Percentiles rank a stretch among this genome's conserved stretches.
phyloP scores from a whole-genome alignment of 257 asterid species.

The Verbena officinalis region DNA sequence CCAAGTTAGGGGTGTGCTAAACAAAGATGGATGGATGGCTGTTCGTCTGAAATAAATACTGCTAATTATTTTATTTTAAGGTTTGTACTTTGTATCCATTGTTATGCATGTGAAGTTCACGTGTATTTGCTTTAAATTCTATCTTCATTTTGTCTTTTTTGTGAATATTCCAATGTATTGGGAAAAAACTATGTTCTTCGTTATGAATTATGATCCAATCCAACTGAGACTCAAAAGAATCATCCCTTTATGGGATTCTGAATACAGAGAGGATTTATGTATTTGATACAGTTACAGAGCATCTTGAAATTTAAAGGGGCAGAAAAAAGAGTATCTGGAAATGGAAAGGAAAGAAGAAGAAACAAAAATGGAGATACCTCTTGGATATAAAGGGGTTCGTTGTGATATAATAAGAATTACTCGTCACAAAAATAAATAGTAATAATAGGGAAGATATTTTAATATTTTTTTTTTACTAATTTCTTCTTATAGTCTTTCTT shows the following conservation, averaged over 20 bases:
- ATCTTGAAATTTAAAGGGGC: too few species aligned
- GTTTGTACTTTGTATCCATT: conserved; percentile 1
- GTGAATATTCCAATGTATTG: conserved; percentile 13
- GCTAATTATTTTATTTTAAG: conserved; percentile 20
- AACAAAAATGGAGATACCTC: too few species aligned
- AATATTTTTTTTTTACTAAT: not conserved
- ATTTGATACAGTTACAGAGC: too few species aligned
- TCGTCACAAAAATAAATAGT: conserved; percentile 1
- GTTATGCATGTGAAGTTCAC: conserved; percentile 15
- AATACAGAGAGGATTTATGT: too few species aligned
- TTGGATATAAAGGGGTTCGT: not conserved
- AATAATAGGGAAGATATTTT: not conserved
- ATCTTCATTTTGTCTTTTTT: not conserved
- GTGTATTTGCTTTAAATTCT: not conserved
- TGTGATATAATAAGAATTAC: not conserved
- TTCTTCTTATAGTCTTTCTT: not conserved
- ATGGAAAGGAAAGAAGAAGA: too few species aligned
- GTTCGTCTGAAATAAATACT: conserved; percentile 9
- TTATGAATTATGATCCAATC: too few species aligned
- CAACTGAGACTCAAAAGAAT: too few species aligned
- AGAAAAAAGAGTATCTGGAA: too few species aligned
- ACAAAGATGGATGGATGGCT: conserved; percentile 22
- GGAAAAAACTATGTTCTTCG: not conserved
- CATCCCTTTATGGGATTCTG: too few species aligned
- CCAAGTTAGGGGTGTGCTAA: conserved; percentile 5